phyloP scores from a whole-genome alignment of 106 monocot species.

The Allium fistulosum region DNA sequence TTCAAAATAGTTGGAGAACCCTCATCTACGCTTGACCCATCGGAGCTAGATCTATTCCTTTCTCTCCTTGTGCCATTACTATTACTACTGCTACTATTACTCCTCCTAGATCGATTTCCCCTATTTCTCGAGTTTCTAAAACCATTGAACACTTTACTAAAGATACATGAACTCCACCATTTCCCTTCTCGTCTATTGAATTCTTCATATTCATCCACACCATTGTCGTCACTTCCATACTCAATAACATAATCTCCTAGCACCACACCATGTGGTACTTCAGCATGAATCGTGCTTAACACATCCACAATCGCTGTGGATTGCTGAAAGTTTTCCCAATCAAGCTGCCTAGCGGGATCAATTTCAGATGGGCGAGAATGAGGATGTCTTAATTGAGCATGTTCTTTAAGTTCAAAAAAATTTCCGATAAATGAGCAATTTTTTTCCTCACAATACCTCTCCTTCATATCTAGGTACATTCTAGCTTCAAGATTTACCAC shows the following conservation, averaged over 20 bases:
- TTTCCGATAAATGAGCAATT: slow-evolving; percentile 52
- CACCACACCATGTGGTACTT: slow-evolving; percentile 67
- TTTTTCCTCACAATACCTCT: slow-evolving; percentile 49
- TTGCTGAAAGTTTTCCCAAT: slow-evolving; percentile 77
- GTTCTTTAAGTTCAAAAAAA: slow-evolving; percentile 47
- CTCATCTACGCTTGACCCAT: slow-evolving; percentile 25
- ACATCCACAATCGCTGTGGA: slow-evolving; percentile 65
- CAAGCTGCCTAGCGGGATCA: slow-evolving; percentile 44
- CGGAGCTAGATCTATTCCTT: neutral
- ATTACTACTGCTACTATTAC: neutral
- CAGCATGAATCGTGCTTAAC: slow-evolving; percentile 58
- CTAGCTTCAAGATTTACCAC: slow-evolving; percentile 42
- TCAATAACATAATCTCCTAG: slow-evolving; percentile 84
- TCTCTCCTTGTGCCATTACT: slow-evolving; percentile 5
- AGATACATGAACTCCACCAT: slow-evolving; percentile 56
- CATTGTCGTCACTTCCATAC: slow-evolving; percentile 43
- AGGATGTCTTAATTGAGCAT: slow-evolving; percentile 49
- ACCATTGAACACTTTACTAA: slow-evolving; percentile 29
- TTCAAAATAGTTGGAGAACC: slow-evolving; percentile 20
- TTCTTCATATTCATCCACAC: slow-evolving; percentile 45
- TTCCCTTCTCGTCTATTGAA: slow-evolving; percentile 17
- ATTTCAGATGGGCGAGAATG: slow-evolving; percentile 59
- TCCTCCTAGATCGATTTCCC: slow-evolving; percentile 11
- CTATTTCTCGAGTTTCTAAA: slow-evolving; percentile 37
- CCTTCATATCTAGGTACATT: slow-evolving; percentile 36